Base-by-base conservation (phyloP, 768 basidiomycete genomes). In the Asterophora parasitica region DNA sequence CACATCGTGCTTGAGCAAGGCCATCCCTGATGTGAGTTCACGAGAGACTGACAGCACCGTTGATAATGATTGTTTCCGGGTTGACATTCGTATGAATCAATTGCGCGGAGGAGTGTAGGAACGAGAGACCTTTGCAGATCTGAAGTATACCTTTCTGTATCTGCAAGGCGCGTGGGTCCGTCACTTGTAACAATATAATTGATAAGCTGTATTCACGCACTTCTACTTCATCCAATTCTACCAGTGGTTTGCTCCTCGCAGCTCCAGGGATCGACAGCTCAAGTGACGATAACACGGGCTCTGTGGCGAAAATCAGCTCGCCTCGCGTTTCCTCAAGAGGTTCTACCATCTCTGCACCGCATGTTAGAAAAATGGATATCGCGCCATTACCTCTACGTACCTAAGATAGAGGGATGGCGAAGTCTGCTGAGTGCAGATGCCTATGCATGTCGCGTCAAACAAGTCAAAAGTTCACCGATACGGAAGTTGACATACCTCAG, bases 81-180 rank as follows among this genome's bases (percentile, higher is more conserved):
- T 80, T 84, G 15, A 99, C 67, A 61, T 99, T 96, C 17, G 91
- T 82, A 61, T 99, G 96, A 37, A 99, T 89, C 28, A 93, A 66
- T 52, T 87, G 89, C 4, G 92, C 96, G 19, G 92, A 94, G 9
- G 81, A 82, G 67, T 99, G 96, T 12, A 99, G 69, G 66, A 99
- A 99, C 4, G 80, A 78, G 17, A 92, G 77, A 10, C 90, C 90
- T 66, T 90, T 91, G 78, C 87, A 88, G 9, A 99, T 67, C 63
- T 98, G 96, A 34, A 97, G 73, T 27, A 95, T 84, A 11, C 96
- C 96, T 67, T 98, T 98, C 63, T 97, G 96, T 32, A 97, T 92
- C 88, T 92, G 55, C 27, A 51, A 3, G 28, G 31, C 49, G 39
- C 37, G 44, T 42, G 48, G 19, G 55, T 50, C 43, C 52, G 49